phyloP scores from a whole-genome alignment of 371 early-diverging fungal genomes.

The Syncephalastrum sp. region DNA sequence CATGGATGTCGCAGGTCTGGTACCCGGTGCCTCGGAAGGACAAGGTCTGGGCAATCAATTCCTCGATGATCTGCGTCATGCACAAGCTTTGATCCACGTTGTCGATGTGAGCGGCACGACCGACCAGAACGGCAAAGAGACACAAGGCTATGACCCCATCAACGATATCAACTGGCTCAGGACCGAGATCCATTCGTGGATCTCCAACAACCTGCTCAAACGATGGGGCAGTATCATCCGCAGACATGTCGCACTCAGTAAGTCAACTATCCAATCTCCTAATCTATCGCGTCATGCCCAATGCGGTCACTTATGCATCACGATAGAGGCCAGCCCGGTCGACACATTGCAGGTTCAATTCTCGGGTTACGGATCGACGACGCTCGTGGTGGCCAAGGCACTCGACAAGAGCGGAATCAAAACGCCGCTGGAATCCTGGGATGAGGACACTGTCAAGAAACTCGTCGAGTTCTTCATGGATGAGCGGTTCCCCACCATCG shows the following conservation, averaged over 20 bases:
- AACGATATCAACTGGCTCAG: constrained; percentile 82
- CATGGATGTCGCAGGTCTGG: constrained; percentile 80
- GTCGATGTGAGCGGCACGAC: constrained; percentile 84
- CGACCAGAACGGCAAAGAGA: constrained; percentile 73
- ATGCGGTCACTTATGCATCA: background rate
- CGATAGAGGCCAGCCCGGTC: constrained; percentile 34
- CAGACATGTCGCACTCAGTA: constrained; percentile 58
- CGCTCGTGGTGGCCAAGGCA: constrained; percentile 48
- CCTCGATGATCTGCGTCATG: constrained; percentile 75
- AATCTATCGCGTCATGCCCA: too few species aligned
- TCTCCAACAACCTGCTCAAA: constrained; percentile 67
- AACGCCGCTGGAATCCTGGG: constrained; percentile 64
- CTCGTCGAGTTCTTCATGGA: constrained; percentile 72
- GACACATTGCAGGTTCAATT: constrained; percentile 63
- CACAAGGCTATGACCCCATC: constrained; percentile 77
- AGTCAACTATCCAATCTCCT: constrained; percentile 1
- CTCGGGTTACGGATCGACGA: constrained; percentile 66
- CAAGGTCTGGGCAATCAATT: constrained; percentile 78
- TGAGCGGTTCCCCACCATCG: constrained; percentile 76
- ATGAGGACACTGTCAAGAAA: constrained; percentile 47
- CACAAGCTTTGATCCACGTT: constrained; percentile 77
- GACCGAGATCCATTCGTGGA: constrained; percentile 62
- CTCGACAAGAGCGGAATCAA: constrained; percentile 56
- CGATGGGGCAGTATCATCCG: constrained; percentile 67
- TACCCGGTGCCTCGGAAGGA: constrained; percentile 80